Evolutionary conservation across 176 grass and related monocot genomes (phyloP), one percentile per base, ranked within the genome.

Genomic region (Panicum miliaceum): DNA sequence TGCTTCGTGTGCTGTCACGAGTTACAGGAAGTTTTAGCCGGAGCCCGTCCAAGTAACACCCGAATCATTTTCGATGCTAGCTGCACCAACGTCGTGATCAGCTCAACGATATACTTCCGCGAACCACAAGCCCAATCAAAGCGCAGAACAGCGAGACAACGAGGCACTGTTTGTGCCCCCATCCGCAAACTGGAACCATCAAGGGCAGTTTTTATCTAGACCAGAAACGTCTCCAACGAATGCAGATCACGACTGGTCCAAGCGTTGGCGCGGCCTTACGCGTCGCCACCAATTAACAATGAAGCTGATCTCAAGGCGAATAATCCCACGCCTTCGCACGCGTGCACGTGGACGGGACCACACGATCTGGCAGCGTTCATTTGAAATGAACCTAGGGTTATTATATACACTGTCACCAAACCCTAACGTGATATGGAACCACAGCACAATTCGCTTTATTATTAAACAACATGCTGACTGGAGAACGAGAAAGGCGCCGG

Each of bases 391-490:
- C 6, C 6, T 26, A 18, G 0, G 4, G 11, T 12, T 69, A 35
- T 0, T 50, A 70, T 51, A 76, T 53, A 77, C 71, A 70, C 13
- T 29, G 13, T 51, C 22, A 22, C 8, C 22, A 45, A 27, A 59
- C 64, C 32, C 18, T 26, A 58, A 54, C 12, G 29, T 68, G 14
- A 40, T 41, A 52, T 10, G 12, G 8, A 72, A 53, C 29, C 13
- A 52, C 15, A 48, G 61, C 45, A 36, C 13, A 42, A 64, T 73
- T 65, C 64, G 2, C 19, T 75, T 58, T 84, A 68, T 58, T 84
- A 68, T 80, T 88, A 80, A 80, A 35, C 71, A 59, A 50, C 15
- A 8, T 14, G 32, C 26, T n/a, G 73, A 29, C 48, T 57, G 20
- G 11, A 32, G 43, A 82, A 73, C 15, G 3, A 66, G 66, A 53